Evolutionary conservation across 1,284 basidiomycete genomes (phyloP), one percentile per base, ranked within the genome.

Genomic region (Thecaphora frezii): DNA sequence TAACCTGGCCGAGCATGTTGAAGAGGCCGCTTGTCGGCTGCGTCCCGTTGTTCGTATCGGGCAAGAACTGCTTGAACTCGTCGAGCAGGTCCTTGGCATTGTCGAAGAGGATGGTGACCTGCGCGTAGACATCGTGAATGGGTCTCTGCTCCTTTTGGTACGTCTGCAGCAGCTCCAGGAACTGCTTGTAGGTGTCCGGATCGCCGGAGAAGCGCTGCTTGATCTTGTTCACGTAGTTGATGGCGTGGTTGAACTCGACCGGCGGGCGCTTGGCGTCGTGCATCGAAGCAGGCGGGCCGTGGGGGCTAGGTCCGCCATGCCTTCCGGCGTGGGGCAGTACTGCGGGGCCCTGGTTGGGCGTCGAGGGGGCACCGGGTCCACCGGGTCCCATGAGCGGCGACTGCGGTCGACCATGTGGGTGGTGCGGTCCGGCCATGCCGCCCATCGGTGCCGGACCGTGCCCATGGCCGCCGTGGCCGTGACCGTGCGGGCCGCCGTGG

Each of bases 141-240:
- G 90, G 87, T 60, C 86, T 85, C 77, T 91, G 90, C 76, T 97
- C 93, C 79, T 93, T 93, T 80, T 97, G 93, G 81, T 97, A 97
- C 28, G 90, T 90, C 83, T 98, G 96, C 67, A 99, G 82, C 51
- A 98, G 94, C 82, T 98, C 94, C 72, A 99, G 83, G 81, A 99
- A 99, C 76, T 92, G 89, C 82, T 97, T 97, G 84, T 99, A 99
- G 42, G 89, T 94, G 72, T 94, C 91, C 22, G 89, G 88, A 67
- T 97, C 92, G 62, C 89, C 87, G n/a, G 87, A 83, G 81, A 90
- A 98, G 46, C 93, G 87, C 43, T 88, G 88, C 83, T 98, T 98
- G 83, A 99, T 98, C 84, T 93, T 94, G 85, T 97, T 97, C 71
- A 99, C 88, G 79, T 94, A 99, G 73, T 91, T 88, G 70, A 98